Conservation (phyloP, 148 eudicot genomes). For the Agrostemma githago region DNA sequence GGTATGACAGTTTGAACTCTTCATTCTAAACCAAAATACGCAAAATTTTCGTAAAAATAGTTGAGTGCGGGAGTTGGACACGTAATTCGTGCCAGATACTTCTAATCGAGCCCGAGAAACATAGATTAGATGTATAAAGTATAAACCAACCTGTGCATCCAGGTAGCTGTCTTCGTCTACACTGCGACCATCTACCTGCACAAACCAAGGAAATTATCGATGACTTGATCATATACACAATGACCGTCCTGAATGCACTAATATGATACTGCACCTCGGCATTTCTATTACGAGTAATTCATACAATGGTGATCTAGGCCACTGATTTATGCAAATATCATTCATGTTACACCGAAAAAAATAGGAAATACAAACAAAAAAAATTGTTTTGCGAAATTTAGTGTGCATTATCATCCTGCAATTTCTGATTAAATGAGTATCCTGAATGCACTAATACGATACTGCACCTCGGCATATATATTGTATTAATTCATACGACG, state of each 20-base stretch:
- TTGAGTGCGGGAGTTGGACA: neutral
- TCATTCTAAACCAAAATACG: no score
- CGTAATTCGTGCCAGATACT: no score
- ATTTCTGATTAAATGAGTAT: neutral
- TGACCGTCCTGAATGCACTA: slow-evolving; percentile 7
- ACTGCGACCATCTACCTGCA: slow-evolving; percentile 85
- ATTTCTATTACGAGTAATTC: neutral
- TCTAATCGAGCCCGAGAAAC: neutral
- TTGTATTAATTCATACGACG: neutral
- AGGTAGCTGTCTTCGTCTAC: slow-evolving; percentile 72
- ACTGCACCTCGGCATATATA: neutral
- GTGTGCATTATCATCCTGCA: neutral
- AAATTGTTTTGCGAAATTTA: neutral
- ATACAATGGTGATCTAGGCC: neutral
- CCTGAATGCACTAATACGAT: slow-evolving; percentile 5
- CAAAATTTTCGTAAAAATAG: neutral
- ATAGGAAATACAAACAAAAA: neutral
- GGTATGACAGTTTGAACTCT: no score
- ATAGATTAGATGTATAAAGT: neutral
- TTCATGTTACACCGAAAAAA: neutral
- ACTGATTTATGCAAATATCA: neutral
- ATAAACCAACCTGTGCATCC: slow-evolving; percentile 61
- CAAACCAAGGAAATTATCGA: slow-evolving; percentile 5
- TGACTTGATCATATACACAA: slow-evolving; percentile 1
- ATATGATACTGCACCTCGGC: neutral